These are phyloP conservation scores for Ordospora colligata DNA, from an alignment of 371 early-diverging fungal species.

Conservation along the genomic window DNA sequence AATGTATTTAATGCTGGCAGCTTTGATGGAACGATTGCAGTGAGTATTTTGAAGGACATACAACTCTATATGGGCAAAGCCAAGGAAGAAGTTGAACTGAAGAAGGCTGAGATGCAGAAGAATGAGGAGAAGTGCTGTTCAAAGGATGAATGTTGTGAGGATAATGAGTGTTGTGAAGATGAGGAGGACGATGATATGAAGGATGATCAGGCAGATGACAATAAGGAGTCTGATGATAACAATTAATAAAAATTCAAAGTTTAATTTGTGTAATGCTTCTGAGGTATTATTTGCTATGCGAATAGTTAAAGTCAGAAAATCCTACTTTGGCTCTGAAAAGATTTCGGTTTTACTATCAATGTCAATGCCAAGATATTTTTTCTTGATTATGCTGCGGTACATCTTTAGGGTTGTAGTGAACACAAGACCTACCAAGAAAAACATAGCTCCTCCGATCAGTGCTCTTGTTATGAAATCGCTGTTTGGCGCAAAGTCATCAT, in stretches of 20 bases:
- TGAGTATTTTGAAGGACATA: not conserved
- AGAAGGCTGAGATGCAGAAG: slow-evolving; percentile 25
- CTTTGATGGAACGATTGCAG: not conserved
- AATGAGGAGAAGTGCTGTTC: slow-evolving; percentile 2
- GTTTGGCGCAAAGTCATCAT: not conserved
- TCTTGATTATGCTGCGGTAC: slow-evolving; percentile 40
- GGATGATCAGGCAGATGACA: not conserved
- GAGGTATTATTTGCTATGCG: not conserved
- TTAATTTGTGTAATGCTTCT: not conserved
- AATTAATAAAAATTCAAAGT: slow-evolving; percentile 7
- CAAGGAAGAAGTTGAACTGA: slow-evolving; percentile 11
- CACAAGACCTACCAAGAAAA: slow-evolving; percentile 48
- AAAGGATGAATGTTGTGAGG: not conserved
- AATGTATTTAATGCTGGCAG: slow-evolving; percentile 6
- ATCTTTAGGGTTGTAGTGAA: slow-evolving; percentile 56
- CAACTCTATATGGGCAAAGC: slow-evolving; percentile 3
- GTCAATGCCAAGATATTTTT: slow-evolving; percentile 19
- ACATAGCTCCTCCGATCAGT: slow-evolving; percentile 36
- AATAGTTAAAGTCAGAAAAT: too few species aligned
- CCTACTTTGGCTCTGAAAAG: not conserved
- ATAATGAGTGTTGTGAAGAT: slow-evolving; percentile 9
- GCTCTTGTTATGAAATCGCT: slow-evolving; percentile 31
- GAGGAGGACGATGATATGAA: slow-evolving; percentile 6
- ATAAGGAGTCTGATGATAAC: slow-evolving; percentile 1
- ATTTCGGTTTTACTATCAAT: slow-evolving; percentile 8